A percentile compares a stretch with the other conserved stretches of the same genome.
Conservation (phyloP, 106 monocot species). For the Dactylorhiza incarnata region DNA sequence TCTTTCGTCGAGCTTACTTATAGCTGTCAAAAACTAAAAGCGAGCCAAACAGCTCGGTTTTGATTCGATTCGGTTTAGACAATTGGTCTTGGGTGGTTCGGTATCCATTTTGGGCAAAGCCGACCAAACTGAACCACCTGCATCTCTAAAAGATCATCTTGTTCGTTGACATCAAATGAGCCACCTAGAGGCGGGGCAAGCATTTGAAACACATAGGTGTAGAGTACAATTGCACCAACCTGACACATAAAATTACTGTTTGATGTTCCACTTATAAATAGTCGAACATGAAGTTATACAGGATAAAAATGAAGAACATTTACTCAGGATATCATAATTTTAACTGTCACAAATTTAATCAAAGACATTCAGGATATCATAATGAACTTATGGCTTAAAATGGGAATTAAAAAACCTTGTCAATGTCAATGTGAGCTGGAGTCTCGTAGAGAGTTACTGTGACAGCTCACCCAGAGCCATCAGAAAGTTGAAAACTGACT, state of each 20-base stretch:
- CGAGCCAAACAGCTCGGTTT: too few species aligned
- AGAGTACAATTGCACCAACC: constrained; percentile 94
- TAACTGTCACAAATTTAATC: neutral
- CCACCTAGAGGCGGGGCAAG: constrained; percentile 73
- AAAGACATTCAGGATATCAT: neutral
- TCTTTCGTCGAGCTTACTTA: too few species aligned
- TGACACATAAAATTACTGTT: constrained; percentile 13
- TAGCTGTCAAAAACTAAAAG: too few species aligned
- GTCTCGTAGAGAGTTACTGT: constrained; percentile 98
- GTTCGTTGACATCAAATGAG: constrained; percentile 53
- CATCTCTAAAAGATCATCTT: too few species aligned
- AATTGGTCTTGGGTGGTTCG: too few species aligned
- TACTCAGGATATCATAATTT: too few species aligned
- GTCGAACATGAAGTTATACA: neutral
- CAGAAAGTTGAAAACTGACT: constrained; percentile 90
- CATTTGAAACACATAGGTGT: constrained; percentile 97
- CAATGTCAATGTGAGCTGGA: constrained; percentile 88
- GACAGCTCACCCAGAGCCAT: constrained; percentile 90
- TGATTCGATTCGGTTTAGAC: too few species aligned
- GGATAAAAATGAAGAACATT: neutral
- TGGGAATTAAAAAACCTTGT: constrained; percentile 50
- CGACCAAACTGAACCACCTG: too few species aligned
- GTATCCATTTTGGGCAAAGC: too few species aligned
- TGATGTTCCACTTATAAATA: neutral
- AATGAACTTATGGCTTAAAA: neutral